Percentiles rank a stretch among this genome's conserved stretches.
Conservation (phyloP, 176 grass and related monocot species). For the Rhynchospora breviuscula region DNA sequence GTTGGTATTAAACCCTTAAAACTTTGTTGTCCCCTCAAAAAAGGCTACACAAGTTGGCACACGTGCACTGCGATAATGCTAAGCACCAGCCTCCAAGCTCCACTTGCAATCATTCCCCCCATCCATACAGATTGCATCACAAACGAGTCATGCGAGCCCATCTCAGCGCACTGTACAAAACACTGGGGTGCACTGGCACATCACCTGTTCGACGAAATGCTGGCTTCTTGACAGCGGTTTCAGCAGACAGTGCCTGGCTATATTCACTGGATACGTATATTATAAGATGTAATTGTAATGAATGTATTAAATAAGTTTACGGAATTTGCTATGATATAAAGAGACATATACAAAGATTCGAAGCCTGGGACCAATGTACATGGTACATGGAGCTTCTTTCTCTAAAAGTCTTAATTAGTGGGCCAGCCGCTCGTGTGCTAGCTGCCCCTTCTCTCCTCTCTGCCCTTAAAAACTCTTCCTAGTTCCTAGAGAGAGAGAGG, state of each 20-base stretch:
- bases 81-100: neutral
- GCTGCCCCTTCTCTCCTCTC: constrained; percentile 45
- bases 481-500: neutral
- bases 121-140: neutral
- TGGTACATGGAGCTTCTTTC: constrained; percentile 35
- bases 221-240: neutral
- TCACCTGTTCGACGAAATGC: constrained; percentile 3
- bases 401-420: constrained; percentile 28
- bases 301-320: neutral
- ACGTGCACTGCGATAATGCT: constrained; percentile 6
- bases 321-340: neutral
- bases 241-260: neutral
- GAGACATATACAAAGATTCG: constrained; percentile 21
- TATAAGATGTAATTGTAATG: neutral
- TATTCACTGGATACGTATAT: neutral
- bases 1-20: constrained; percentile 1
- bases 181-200: constrained; percentile 9
- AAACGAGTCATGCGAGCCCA: neutral
- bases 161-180: neutral
- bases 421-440: constrained; percentile 67
- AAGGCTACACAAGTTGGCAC: constrained; percentile 6
- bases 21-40: neutral
- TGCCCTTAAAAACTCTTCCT: constrained; percentile 24
- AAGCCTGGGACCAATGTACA: constrained; percentile 16
- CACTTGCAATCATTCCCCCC: constrained; percentile 2